phyloP scores from a whole-genome alignment of 2,329 filamentous ascomycete species.

The Aspergillus sergii region DNA sequence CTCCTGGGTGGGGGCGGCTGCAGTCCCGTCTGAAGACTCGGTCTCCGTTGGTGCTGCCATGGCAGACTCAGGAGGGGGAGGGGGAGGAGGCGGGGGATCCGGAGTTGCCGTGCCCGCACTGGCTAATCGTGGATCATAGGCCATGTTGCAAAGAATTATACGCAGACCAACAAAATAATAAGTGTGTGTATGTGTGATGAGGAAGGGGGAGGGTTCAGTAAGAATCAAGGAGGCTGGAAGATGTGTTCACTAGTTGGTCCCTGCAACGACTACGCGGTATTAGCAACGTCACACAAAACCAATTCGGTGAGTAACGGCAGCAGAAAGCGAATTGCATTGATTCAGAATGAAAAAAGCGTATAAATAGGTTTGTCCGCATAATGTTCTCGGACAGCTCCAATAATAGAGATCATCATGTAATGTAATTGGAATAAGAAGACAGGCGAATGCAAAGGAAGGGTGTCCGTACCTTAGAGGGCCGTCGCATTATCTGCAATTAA shows the following conservation, averaged over 20 bases:
- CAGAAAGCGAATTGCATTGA: constrained; percentile 12
- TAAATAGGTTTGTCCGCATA: constrained; percentile 62
- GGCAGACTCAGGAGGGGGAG: constrained; percentile 40
- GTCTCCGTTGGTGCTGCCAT: constrained; percentile 39
- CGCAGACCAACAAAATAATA: constrained; percentile 10
- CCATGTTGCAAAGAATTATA: constrained; percentile 40
- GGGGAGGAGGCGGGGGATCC: constrained; percentile 52
- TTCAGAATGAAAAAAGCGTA: constrained; percentile 52
- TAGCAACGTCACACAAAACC: constrained; percentile 22
- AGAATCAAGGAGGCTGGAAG: constrained; percentile 39
- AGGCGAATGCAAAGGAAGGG: neutral
- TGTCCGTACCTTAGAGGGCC: constrained; percentile 33
- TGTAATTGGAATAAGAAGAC: constrained; percentile 22
- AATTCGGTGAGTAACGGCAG: constrained; percentile 2
- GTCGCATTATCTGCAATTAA: constrained; percentile 31
- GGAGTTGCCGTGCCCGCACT: constrained; percentile 48
- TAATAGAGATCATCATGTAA: constrained; percentile 64
- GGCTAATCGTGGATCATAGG: constrained; percentile 55
- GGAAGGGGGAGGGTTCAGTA: neutral
- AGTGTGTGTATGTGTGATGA: constrained; percentile 19
- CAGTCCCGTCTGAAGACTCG: neutral
- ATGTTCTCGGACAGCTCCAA: constrained; percentile 76
- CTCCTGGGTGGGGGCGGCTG: constrained; percentile 23
- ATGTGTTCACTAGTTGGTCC: constrained; percentile 37
- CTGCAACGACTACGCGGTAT: constrained; percentile 32